These are phyloP conservation scores for Clavispora phyllophila DNA, from an alignment of 805 yeast genomes.

Conservation along the genomic window DNA sequence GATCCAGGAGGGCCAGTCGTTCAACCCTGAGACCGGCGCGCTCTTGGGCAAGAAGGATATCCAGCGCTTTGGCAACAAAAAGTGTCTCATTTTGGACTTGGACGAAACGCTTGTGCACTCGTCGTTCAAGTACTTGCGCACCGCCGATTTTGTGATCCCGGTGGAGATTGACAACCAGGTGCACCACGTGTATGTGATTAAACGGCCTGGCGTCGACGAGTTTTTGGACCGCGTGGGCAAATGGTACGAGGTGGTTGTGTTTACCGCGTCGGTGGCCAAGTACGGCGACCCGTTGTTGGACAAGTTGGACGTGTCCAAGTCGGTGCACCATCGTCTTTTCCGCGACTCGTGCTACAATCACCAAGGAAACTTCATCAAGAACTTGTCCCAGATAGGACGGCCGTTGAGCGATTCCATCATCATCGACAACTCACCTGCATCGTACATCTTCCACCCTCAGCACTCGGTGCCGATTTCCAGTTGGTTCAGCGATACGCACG, in stretches of 20 bases:
- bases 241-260: constrained; percentile 89
- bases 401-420: constrained; percentile 82
- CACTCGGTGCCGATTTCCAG: constrained; percentile 95
- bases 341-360: constrained; percentile 91
- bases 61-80: constrained; percentile 51
- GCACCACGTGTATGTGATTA: constrained; percentile 93
- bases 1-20: constrained; percentile 68
- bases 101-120: constrained; percentile 97
- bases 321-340: constrained; percentile 86
- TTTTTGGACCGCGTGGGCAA: constrained; percentile 79
- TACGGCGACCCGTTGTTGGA: constrained; percentile 95
- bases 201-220: constrained; percentile 97
- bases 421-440: constrained; percentile 95
- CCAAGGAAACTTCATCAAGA: constrained; percentile 93
- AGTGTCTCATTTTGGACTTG: constrained; percentile 85
- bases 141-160: constrained; percentile 95
- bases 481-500: constrained; percentile 98
- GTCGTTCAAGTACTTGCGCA: constrained; percentile 82
- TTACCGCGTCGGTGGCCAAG: constrained; percentile 92
- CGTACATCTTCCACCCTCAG: constrained; percentile 96
- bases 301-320: constrained; percentile 68
- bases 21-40: constrained; percentile 56
- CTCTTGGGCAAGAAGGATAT: constrained; percentile 54
- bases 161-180: constrained; percentile 91
- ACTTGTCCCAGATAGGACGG: constrained; percentile 89